Conservation (phyloP, 2,329 filamentous ascomycete species). For the Cladosporium sphaerospermum region DNA sequence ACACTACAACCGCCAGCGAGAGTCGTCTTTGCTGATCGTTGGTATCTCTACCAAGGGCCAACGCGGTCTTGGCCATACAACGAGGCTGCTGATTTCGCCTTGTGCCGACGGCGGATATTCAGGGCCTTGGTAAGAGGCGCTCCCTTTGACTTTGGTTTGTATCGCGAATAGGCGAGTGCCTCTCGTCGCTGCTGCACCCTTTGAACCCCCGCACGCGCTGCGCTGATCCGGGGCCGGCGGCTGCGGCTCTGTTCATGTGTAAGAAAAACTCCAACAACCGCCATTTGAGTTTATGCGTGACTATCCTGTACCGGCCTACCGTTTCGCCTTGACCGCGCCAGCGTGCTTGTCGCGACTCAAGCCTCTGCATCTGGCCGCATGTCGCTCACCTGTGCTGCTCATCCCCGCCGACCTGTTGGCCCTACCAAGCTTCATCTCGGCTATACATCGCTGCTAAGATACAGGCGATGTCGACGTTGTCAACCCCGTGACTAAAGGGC, state of each 20-base stretch:
- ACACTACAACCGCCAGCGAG: background rate
- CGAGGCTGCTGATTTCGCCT: constrained; percentile 5
- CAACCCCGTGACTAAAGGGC: background rate
- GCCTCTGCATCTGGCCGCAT: background rate
- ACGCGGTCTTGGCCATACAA: constrained; percentile 5
- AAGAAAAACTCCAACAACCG: too few species aligned
- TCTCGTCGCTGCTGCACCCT: background rate
- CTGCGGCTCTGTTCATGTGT: background rate
- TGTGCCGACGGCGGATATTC: constrained; percentile 5
- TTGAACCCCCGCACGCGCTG: background rate
- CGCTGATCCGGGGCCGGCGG: constrained; percentile 1
- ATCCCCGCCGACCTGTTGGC: too few species aligned
- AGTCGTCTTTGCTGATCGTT: background rate
- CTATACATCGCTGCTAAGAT: too few species aligned
- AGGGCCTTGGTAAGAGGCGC: constrained; percentile 2
- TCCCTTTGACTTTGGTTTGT: too few species aligned
- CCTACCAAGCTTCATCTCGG: too few species aligned
- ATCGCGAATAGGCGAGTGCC: background rate
- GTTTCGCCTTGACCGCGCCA: background rate
- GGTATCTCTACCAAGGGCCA: constrained; percentile 7
- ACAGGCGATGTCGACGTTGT: too few species aligned
- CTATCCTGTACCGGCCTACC: background rate
- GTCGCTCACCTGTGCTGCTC: background rate
- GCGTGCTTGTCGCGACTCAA: constrained; percentile 5
- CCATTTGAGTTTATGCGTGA: constrained; percentile 3